A percentile compares a stretch with the other conserved stretches of the same genome.
phyloP scores from a whole-genome alignment of 805 yeast species.

The Cyberlindnera misumaiensis region DNA sequence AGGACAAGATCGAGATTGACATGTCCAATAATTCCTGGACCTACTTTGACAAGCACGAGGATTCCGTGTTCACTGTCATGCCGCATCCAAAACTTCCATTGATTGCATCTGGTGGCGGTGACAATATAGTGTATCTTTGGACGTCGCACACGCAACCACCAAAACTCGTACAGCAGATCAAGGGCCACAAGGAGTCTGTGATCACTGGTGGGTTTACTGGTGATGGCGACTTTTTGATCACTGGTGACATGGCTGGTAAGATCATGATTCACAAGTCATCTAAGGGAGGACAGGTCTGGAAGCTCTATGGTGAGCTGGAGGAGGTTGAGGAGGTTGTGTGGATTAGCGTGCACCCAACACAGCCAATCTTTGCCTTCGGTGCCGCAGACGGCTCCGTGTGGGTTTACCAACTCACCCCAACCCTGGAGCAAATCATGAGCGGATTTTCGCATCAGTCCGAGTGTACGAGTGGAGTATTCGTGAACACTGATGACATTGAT shows the following conservation, averaged over 20 bases:
- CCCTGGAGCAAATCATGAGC: conserved; percentile 63
- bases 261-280: conserved; percentile 64
- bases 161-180: conserved; percentile 64
- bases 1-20: conserved; percentile 65
- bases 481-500: conserved; percentile 50
- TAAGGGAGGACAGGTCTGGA: conserved; percentile 83
- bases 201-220: conserved; percentile 75
- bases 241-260: conserved; percentile 95
- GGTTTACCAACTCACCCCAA: conserved; percentile 69
- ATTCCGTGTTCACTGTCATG: conserved; percentile 78
- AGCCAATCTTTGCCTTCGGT: conserved; percentile 84
- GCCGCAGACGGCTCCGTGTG: conserved; percentile 90
- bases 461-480: conserved; percentile 74
- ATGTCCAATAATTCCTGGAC: conserved; percentile 83
- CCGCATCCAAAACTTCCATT: conserved; percentile 80
- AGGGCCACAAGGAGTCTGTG: conserved; percentile 85
- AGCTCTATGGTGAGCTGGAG: conserved; percentile 56
- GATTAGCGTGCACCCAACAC: conserved; percentile 74
- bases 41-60: conserved; percentile 85
- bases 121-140: conserved; percentile 85
- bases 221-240: conserved; percentile 74
- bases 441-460: conserved; percentile 79
- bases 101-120: conserved; percentile 95
- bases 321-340: conserved; percentile 90
- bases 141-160: conserved; percentile 86